These are phyloP conservation scores for Cystofilobasidium bisporidii DNA, from an alignment of 768 basidiomycete genomes.

Conservation along the genomic window DNA sequence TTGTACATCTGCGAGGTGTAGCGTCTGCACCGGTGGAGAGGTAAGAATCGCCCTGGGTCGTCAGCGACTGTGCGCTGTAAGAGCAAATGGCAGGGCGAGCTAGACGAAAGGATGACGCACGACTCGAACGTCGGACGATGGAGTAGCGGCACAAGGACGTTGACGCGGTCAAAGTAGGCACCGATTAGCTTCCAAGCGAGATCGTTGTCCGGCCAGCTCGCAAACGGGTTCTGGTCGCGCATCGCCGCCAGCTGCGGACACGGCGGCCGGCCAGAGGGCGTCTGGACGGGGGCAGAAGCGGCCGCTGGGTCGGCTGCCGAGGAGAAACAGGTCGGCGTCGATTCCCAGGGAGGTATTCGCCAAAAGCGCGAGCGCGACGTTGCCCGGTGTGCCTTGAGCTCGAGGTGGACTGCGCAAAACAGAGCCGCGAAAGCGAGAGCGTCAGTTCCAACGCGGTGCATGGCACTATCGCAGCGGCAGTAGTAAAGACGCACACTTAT, in stretches of 20 bases:
- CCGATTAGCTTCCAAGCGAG: conserved; percentile 17
- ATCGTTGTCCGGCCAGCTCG: conserved; percentile 16
- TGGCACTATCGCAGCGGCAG: no score
- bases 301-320: background rate
- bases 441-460: no score
- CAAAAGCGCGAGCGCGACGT: conserved; percentile 17
- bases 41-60: no score
- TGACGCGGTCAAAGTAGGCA: conserved; percentile 25
- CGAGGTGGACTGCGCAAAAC: background rate
- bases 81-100: no score
- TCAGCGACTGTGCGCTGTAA: no score
- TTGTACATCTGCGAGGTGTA: conserved; percentile 23
- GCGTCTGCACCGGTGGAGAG: conserved; percentile 12
- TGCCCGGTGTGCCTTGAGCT: conserved; percentile 25
- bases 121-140: conserved; percentile 26
- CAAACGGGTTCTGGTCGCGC: conserved; percentile 25
- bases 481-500: conserved; percentile 17
- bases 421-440: no score
- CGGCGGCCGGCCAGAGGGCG: conserved; percentile 4
- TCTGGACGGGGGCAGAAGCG: background rate
- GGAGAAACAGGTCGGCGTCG: conserved; percentile 13
- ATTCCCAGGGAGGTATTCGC: conserved; percentile 20
- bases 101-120: conserved; percentile 8
- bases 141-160: conserved; percentile 16
- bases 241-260: conserved; percentile 15